Evolutionary conservation across 108 stramenopile genomes (phyloP), one percentile per base, ranked within the genome.

Genomic region (Cyclotella atomus): DNA sequence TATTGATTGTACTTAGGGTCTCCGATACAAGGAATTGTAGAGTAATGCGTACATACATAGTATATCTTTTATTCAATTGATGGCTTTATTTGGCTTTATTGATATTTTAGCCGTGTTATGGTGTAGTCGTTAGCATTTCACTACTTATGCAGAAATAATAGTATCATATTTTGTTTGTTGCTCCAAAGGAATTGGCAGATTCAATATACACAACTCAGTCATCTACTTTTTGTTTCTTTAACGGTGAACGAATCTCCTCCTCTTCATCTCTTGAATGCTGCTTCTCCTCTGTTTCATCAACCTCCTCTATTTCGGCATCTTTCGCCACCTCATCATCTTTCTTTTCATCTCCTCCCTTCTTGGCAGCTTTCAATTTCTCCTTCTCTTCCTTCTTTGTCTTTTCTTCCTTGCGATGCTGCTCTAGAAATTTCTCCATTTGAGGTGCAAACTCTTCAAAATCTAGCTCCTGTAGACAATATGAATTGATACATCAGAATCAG

Each of bases 401-500:
- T 77, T 95, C 94, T 19, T 61, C 65, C 23, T 63, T 78, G 16
- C 94, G 85, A 76, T 95, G 86, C 14, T 76, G 60, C 35, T 90
- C 94, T 70, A 95, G 80, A 52, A 92, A 92, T 32, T 68, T 59
- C 3, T 77, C 85, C 71, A 95, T 68, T 17, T 83, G 66, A 9
- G 90, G 88, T 5, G 81, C 72, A 45, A 95, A 91, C 27, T 92
- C 90, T 23, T 88, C 94, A 81, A 91, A 95, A 38, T 91, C 91
- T 38, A 95, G 82, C 82, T 95, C 94, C 86, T 89, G 81, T 23
- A n/a, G n/a, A n/a, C 27, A 28, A 12, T 41, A 16, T 57, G 56
- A 19, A 7, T 19, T 20, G 19, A 53, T 53, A 19, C 52, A 53
- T 14, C 52, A 14, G 7, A 7, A 20, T 7, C 14, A 7, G 19